A percentile compares a stretch with the other conserved stretches of the same genome.
Conservation (phyloP, 192 early-diverging fungal species). For the Coemansia asiatica region DNA sequence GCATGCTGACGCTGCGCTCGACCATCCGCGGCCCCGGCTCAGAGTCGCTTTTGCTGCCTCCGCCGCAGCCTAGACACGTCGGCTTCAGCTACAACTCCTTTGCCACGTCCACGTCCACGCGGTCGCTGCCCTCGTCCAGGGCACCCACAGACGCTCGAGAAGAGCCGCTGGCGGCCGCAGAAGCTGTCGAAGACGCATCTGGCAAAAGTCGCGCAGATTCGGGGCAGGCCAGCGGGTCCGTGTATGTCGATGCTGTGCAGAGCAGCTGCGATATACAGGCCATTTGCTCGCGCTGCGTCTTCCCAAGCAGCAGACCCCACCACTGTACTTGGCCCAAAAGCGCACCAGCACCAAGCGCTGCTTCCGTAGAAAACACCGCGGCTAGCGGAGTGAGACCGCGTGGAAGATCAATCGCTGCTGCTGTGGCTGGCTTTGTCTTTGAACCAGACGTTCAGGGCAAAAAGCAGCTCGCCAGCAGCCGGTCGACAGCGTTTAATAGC, state of each 20-base stretch:
- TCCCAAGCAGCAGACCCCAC: no score
- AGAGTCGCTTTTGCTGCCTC: not conserved
- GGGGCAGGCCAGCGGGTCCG: no score
- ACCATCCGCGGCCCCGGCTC: not conserved
- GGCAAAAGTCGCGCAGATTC: no score
- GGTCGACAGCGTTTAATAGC: not conserved
- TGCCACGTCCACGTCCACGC: not conserved
- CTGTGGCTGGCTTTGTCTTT: conserved; percentile 4
- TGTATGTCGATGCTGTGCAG: no score
- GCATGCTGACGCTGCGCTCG: conserved; percentile 35
- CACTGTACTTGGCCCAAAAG: no score
- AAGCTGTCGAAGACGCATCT: no score
- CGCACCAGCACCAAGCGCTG: no score
- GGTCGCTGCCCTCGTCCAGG: no score
- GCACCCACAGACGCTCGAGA: no score
- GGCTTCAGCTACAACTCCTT: conserved; percentile 5
- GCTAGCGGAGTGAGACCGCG: not conserved
- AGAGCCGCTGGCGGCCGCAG: no score
- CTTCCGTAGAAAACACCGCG: not conserved
- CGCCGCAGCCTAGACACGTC: conserved; percentile 8
- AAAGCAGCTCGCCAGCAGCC: conserved; percentile 3
- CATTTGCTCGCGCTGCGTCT: no score
- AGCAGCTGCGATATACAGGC: no score
- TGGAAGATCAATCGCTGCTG: not conserved
- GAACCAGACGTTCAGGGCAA: not conserved